Evolutionary conservation across 2,329 filamentous ascomycete species (phyloP), one percentile per base, ranked within the genome.

Genomic region (Hysterium pulicare): DNA sequence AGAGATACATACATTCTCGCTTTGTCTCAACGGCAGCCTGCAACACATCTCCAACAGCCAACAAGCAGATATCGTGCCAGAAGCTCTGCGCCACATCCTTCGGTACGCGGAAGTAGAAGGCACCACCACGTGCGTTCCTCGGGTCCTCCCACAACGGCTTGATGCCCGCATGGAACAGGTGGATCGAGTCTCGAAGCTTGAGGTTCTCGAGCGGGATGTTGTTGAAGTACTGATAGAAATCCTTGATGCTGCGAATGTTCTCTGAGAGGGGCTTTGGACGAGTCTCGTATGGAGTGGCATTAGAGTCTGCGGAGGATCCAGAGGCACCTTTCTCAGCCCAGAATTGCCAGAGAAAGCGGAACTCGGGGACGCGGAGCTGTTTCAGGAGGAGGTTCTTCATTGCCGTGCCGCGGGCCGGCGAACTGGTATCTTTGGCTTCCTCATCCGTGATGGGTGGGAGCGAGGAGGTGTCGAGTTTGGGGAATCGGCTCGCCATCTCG

Each of bases 61-160:
- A 76, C 62, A 91, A 72, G 71, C 90, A 81, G 48, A 95, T 77
- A 62, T 84, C 82, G 55, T 83, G 90, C 88, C 85, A 96, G 61
- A 87, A 86, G 56, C 84, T 84, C 2, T 82, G 79, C 2, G 75
- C 77, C 28, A 79, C 77, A 48, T 75, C 76, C 73, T 95, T 95
- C 50, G 84, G 83, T 33, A 96, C 84, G 38, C 90, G 83, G 69
- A 97, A 95, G 17, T 89, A 94, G 89, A 89, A 96, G 64, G 86
- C 86, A 38, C 91, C 91, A 40, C 91, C 91, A 48, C 83, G 77
- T 46, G 85, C 75, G 69, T 96, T 96, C 57, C 93, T 83, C 31
- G 87, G 81, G 64, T 97, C 91, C 70, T 90, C 87, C 77, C 90
- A 87, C 33, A 90, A 80, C 16, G 85, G 87, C 72, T 87, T 86